phyloP scores from a whole-genome alignment of 2,329 filamentous ascomycete species.

The Penicillium sp. region DNA sequence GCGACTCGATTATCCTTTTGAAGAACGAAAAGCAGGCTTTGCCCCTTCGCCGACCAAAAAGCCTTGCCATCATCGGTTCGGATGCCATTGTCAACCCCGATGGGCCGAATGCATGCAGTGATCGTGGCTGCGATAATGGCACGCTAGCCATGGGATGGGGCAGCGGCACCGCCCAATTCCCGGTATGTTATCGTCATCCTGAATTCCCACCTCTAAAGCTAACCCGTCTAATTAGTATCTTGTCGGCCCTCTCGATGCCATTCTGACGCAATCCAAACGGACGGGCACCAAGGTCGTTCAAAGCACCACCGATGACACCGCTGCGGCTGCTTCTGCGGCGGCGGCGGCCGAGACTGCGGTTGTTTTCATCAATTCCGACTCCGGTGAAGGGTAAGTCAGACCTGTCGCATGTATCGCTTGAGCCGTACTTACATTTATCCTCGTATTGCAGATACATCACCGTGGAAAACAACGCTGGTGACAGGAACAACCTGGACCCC shows the following conservation, averaged over 20 bases:
- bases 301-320: constrained; percentile 39
- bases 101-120: constrained; percentile 55
- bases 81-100: constrained; percentile 47
- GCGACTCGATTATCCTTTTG: constrained; percentile 48
- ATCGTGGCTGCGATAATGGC: constrained; percentile 65
- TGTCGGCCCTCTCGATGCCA: constrained; percentile 44
- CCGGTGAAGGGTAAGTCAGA: constrained; percentile 43
- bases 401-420: not conserved
- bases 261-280: constrained; percentile 36
- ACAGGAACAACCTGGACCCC: constrained; percentile 49
- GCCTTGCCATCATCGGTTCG: constrained; percentile 51
- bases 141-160: constrained; percentile 74
- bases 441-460: constrained; percentile 39
- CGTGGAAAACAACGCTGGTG: constrained; percentile 56
- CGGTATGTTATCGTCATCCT: constrained; percentile 30
- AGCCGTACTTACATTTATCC: not conserved
- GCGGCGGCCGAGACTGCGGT: constrained; percentile 42
- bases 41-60: constrained; percentile 47
- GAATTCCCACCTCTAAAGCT: not conserved
- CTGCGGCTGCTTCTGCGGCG: constrained; percentile 38
- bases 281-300: constrained; percentile 45
- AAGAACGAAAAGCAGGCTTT: constrained; percentile 47
- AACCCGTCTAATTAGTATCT: constrained; percentile 34
- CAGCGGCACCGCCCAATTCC: constrained; percentile 69
- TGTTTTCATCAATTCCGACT: constrained; percentile 50